Base-by-base conservation (phyloP, 208 protist genomes). In the Leishmania tropica region DNA sequence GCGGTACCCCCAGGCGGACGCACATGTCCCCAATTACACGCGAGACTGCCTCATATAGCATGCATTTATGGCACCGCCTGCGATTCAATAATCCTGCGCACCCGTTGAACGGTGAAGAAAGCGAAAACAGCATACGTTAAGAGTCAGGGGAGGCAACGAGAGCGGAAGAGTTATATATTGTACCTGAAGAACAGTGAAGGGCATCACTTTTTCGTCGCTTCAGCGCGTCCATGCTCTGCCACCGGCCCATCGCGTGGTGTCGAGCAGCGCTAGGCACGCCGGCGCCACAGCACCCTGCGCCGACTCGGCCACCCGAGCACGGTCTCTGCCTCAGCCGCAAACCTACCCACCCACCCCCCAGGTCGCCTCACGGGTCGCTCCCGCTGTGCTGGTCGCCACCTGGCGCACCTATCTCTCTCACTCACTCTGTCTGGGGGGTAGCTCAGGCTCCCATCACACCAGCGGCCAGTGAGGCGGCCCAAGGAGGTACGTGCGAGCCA, bases 21-120 rank as follows among this genome's bases (percentile, higher is more conserved):
- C 93, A 94, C 79, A 96, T 92, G 84, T 95, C 85, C 67, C 80
- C 89, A 54, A 97, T 91, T 67, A 95, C 85, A 62, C 84, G 85
- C 64, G 86, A 87, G 28, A 96, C 56, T 60, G 83, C 85, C 62
- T 94, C 86, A 87, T 92, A 96, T 80, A 95, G 85, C 91, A 97
- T 97, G 75, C 93, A 94, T 88, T 60, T 42, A 83, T 42, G 67
- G 56, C 75, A 65, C 19, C 53, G n/a, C n/a, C 6, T 76, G 28
- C 53, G 13, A n/a, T 62, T 62, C 45, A 56, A 17, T 17, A 7
- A 40, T 47, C 17, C 51, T 76, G 15, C 35, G 4, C 31, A 58
- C n/a, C n/a, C 31, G 24, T 74, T 31, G 17, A 24, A 21, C 11
- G 21, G 6, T 28, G 21, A 45, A 68, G 40, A 15, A 60, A 62